Evolutionary conservation across 1,284 basidiomycete genomes (phyloP), one percentile per base, ranked within the genome.

Genomic region (Trichosporon inkin): DNA sequence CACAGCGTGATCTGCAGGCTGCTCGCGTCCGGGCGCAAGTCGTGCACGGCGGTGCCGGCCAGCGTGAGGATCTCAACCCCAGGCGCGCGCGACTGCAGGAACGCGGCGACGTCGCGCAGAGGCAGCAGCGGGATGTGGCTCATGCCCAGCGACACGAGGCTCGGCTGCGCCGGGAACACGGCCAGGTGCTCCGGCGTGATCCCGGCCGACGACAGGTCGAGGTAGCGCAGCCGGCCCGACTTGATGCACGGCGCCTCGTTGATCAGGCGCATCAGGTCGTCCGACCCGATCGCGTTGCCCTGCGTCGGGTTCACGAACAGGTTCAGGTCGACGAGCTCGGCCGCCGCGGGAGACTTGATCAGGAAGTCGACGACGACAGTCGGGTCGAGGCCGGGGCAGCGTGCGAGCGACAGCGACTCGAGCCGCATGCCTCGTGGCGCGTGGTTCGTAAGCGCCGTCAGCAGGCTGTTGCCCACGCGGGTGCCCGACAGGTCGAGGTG

Each of bases 251-350:
- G 92, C 0, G 92, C 92, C 16, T 79, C 76, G 1, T 83, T 81
- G 57, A 98, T 75, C 56, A 98, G 85, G 20, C 84, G 82, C 20
- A 77, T 68, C 34, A 97, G 82, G 62, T 97, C 87, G 19, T 85
- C 82, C 39, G 80, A 79, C 10, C 84, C 83, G 32, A 99, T 81
- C 0, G 90, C 85, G n/a, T 88, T 91, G 0, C 86, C 83, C 76
- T 90, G 93, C 0, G 92, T 90, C 70, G 83, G 83, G 69, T 96
- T 92, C 51, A 92, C 92, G 69, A 92, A 95, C 2, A 99, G 82
- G 58, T 89, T 91, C 39, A 98, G 82, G 70, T 98, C 90, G 56
- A 81, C 82, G 32, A 97, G 80, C 24, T 82, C 80, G 13, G 71
- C 67, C 10, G 79, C 80, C 2, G 87, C 86, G 2, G 87, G 86